A percentile compares a stretch with the other conserved stretches of the same genome.
Conservation (phyloP, 2,329 filamentous ascomycete species). For the Coniochaeta sp. region DNA sequence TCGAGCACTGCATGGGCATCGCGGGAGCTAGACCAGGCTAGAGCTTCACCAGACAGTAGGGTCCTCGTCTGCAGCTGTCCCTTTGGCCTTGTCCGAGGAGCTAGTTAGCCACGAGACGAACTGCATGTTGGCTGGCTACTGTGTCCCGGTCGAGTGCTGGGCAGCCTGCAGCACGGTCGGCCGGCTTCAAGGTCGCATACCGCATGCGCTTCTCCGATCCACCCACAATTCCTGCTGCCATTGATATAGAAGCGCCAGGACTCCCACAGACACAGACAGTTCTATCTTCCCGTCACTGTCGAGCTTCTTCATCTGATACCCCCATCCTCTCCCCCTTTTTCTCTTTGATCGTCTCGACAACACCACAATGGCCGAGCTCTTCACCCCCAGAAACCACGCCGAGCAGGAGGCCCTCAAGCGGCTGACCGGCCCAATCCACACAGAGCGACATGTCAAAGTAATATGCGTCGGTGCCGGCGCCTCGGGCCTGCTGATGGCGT, state of each 20-base stretch:
- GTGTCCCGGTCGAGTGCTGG: neutral
- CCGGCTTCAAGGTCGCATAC: neutral
- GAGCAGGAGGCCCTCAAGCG: neutral
- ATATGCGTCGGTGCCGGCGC: conserved; percentile 41
- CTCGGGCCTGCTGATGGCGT: conserved; percentile 37
- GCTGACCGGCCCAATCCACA: conserved; percentile 19
- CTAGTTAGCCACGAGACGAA: neutral
- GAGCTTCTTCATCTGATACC: neutral
- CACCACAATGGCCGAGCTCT: neutral
- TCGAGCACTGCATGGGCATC: neutral
- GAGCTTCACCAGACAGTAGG: neutral
- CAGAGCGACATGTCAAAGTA: conserved; percentile 10
- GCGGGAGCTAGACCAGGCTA: neutral
- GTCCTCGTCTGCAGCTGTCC: neutral
- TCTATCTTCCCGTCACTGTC: neutral
- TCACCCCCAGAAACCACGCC: neutral
- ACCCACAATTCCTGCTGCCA: neutral
- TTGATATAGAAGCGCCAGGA: neutral
- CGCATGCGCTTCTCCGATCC: neutral
- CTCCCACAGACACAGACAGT: neutral
- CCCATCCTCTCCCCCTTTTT: neutral
- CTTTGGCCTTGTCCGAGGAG: neutral
- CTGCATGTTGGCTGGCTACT: neutral
- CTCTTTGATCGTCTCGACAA: neutral
- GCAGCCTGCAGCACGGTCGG: neutral